Percentiles rank a stretch among this genome's conserved stretches.
Conservation (phyloP, 257 asterid genomes). For the Leonotis leonurus region DNA sequence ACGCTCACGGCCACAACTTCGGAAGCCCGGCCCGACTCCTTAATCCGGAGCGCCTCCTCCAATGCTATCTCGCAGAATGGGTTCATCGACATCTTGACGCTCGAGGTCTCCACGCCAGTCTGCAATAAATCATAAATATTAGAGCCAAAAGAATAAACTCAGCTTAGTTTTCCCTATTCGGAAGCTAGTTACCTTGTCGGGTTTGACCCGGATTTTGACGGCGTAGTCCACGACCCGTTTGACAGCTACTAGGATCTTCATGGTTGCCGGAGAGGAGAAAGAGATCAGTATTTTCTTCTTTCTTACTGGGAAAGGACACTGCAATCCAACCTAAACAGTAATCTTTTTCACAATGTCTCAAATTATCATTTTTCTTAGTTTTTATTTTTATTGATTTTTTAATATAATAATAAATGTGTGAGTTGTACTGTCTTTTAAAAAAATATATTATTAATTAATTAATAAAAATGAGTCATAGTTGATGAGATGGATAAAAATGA, state of each 20-base stretch:
- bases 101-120: slow-evolving; percentile 85
- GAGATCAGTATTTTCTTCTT: background rate
- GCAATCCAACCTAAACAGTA: background rate
- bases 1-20: slow-evolving; percentile 82
- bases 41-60: slow-evolving; percentile 84
- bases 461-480: too few species aligned
- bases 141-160: background rate
- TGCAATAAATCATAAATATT: slow-evolving; percentile 18
- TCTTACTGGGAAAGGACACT: background rate
- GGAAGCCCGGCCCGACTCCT: slow-evolving; percentile 80
- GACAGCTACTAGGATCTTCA: slow-evolving; percentile 88
- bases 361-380: too few species aligned
- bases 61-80: slow-evolving; percentile 94
- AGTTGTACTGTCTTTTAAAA: too few species aligned
- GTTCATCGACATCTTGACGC: slow-evolving; percentile 98
- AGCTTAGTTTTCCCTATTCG: background rate
- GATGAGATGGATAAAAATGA: too few species aligned
- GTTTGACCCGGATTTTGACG: slow-evolving; percentile 89
- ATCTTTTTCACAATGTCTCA: background rate
- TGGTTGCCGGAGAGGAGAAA: slow-evolving; percentile 17
- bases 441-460: too few species aligned
- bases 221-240: slow-evolving; percentile 92
- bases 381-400: too few species aligned
- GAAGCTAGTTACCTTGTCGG: slow-evolving; percentile 59
- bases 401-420: too few species aligned